phyloP scores from a whole-genome alignment of 78 protist genomes.

The Abeoforma whisleri region DNA sequence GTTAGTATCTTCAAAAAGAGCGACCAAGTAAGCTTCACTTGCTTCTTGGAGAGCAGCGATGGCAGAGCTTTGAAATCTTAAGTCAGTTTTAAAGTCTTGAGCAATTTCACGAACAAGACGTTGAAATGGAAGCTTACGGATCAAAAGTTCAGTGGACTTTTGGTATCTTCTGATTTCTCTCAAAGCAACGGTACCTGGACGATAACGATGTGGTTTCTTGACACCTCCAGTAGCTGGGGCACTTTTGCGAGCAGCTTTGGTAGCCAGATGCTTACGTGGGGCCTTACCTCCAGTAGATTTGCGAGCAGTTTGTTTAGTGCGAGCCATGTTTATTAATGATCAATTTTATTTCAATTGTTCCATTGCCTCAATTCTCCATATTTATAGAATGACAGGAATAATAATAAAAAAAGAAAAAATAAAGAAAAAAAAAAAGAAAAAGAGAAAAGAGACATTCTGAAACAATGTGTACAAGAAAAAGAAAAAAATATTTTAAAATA shows the following conservation, averaged over 20 bases:
- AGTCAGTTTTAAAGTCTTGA: conserved; percentile 51
- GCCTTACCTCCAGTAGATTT: conserved; percentile 91
- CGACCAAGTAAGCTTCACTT: conserved; percentile 60
- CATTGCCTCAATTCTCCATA: not conserved
- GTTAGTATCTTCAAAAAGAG: conserved; percentile 69
- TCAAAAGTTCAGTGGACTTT: conserved; percentile 73
- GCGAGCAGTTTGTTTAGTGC: conserved; percentile 90
- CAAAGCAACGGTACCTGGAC: conserved; percentile 82
- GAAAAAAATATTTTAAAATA: too few relatives aligned
- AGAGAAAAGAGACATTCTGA: too few relatives aligned
- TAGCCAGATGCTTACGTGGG: conserved; percentile 68
- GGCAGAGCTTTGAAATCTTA: conserved; percentile 57
- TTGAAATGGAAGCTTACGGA: conserved; percentile 83
- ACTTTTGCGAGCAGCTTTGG: conserved; percentile 76
- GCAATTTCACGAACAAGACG: conserved; percentile 69
- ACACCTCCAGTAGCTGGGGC: conserved; percentile 73
- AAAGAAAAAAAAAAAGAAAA: too few relatives aligned
- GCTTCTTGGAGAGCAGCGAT: conserved; percentile 67
- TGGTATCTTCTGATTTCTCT: conserved; percentile 74
- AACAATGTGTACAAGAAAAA: too few relatives aligned
- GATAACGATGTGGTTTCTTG: conserved; percentile 80
- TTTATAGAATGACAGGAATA: too few relatives aligned
- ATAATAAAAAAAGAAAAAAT: too few relatives aligned
- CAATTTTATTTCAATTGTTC: too few relatives aligned
- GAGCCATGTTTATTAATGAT: conserved; percentile 72